phyloP scores from a whole-genome alignment of 257 asterid species.

The Jacaranda mimosifolia region DNA sequence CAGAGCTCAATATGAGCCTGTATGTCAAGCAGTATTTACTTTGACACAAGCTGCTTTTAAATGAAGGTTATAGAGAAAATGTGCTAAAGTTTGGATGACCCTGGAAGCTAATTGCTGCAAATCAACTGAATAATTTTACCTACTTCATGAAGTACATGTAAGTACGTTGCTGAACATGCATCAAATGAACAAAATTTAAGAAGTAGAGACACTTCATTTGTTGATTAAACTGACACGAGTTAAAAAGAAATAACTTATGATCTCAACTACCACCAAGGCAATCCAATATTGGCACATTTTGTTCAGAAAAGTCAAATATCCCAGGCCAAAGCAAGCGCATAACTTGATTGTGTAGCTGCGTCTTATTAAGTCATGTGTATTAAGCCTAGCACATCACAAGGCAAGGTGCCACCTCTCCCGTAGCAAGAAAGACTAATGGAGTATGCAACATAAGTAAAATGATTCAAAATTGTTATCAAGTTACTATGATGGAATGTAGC shows the following conservation, averaged over 20 bases:
- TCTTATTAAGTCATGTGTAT: slow-evolving; percentile 11
- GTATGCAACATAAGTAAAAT: slow-evolving; percentile 23
- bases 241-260: not conserved
- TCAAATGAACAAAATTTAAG: too few relatives aligned
- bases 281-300: not conserved
- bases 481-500: slow-evolving; percentile 12
- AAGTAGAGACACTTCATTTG: not conserved
- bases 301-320: not conserved
- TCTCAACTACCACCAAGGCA: not conserved
- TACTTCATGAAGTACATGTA: too few relatives aligned
- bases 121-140: too few relatives aligned
- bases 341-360: slow-evolving; percentile 1
- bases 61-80: too few relatives aligned
- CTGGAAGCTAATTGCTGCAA: too few relatives aligned
- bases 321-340: not conserved
- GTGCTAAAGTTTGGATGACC: too few relatives aligned
- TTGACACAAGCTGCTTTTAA: too few relatives aligned
- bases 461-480: slow-evolving; percentile 41
- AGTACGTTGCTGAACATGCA: too few relatives aligned
- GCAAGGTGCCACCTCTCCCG: slow-evolving; percentile 2
- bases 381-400: slow-evolving; percentile 15
- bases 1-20: too few relatives aligned
- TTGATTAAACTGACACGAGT: not conserved
- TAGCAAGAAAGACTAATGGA: slow-evolving; percentile 6
- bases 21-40: too few relatives aligned